Evolutionary conservation across 768 basidiomycete genomes (phyloP).

Genomic region (Mycena olivaceomarginata): DNA sequence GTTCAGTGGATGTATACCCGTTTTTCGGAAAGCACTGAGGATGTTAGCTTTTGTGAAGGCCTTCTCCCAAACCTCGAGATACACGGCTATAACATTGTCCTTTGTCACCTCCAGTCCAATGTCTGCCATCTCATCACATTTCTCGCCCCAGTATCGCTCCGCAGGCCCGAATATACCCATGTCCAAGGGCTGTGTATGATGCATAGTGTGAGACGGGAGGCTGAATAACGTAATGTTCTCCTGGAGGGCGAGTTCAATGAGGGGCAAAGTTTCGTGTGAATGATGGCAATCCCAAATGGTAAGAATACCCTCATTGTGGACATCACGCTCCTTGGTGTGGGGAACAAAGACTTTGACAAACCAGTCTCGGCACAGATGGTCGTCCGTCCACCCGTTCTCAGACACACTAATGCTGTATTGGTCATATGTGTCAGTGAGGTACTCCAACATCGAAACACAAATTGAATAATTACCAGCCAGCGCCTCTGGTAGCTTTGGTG

Average conservation of each 20-base stretch:
- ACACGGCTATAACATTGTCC: no score
- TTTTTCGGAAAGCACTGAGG: background rate
- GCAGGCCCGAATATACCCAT: no score
- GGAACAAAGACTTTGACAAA: conserved; percentile 5
- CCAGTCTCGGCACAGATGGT: background rate
- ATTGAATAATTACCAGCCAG: no score
- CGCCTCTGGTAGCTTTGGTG: no score
- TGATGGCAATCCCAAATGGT: background rate
- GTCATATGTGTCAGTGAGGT: background rate
- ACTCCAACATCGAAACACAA: no score
- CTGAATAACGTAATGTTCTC: background rate
- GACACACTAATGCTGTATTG: conserved; percentile 7
- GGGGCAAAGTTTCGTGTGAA: background rate
- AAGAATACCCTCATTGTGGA: background rate
- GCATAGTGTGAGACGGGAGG: background rate
- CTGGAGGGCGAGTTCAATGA: conserved; percentile 4
- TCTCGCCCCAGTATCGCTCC: no score
- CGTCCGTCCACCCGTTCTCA: background rate
- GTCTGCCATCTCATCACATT: no score
- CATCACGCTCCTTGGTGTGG: no score
- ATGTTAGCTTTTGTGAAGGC: background rate
- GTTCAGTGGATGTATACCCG: no score
- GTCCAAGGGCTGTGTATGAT: no score
- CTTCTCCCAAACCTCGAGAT: conserved; percentile 4
- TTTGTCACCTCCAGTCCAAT: no score